Percentiles rank a stretch among this genome's conserved stretches.
phyloP scores from a whole-genome alignment of 2,329 filamentous ascomycete species.

The Diaporthe longicolla region DNA sequence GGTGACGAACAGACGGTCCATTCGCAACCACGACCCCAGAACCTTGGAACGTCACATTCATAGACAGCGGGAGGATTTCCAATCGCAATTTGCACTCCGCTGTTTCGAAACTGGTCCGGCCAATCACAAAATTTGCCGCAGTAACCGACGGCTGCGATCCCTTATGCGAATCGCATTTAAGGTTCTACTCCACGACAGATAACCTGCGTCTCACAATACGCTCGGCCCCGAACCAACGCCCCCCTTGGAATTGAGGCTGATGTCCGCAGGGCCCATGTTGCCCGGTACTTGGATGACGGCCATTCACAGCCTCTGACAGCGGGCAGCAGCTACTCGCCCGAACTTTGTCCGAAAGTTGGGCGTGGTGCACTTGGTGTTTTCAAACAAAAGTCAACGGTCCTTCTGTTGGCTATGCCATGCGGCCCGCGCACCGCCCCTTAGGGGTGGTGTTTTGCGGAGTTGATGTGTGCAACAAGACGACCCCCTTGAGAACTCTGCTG shows the following conservation, averaged over 20 bases:
- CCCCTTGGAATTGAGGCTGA: not conserved
- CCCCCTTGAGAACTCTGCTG: slow-evolving; percentile 23
- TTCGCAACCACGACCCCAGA: slow-evolving; percentile 14
- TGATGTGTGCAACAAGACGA: slow-evolving; percentile 19
- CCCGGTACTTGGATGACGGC: slow-evolving; percentile 4
- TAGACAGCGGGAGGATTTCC: slow-evolving; percentile 2
- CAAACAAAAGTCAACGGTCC: slow-evolving; percentile 24
- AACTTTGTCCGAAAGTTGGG: slow-evolving; percentile 15
- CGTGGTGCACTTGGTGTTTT: slow-evolving; percentile 26
- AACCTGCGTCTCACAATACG: slow-evolving; percentile 27
- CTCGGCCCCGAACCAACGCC: slow-evolving; percentile 20
- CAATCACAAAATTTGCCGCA: not conserved
- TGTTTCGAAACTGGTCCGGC: slow-evolving; percentile 11
- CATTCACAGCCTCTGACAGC: slow-evolving; percentile 21
- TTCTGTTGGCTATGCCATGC: not conserved
- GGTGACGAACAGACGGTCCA: slow-evolving; percentile 7
- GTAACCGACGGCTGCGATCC: not conserved
- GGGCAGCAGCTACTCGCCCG: not conserved
- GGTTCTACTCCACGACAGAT: slow-evolving; percentile 19
- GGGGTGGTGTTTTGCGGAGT: not conserved
- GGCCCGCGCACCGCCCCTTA: not conserved
- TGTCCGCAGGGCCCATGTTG: not conserved
- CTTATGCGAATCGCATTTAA: slow-evolving; percentile 26
- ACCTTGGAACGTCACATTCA: slow-evolving; percentile 22
- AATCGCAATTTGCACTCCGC: slow-evolving; percentile 14